Conservation (phyloP, 306 rosid genomes). For the Trifolium pratense region DNA sequence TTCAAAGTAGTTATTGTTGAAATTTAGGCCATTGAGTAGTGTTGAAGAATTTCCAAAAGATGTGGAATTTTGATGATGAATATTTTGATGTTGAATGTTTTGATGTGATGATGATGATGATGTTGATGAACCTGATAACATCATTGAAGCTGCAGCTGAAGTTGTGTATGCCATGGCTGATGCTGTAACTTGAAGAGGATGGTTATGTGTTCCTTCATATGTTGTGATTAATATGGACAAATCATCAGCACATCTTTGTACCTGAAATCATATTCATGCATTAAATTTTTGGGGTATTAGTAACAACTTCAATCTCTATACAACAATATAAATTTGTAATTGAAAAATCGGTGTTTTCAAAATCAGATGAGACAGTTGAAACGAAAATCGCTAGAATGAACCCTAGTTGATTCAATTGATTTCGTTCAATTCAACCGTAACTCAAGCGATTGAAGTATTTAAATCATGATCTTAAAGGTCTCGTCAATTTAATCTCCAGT, state of each 20-base stretch:
- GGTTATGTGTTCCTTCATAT: slow-evolving; percentile 87
- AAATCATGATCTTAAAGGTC: no score
- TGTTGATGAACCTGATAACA: slow-evolving; percentile 65
- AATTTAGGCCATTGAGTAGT: slow-evolving; percentile 40
- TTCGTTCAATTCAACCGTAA: no score
- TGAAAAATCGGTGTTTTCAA: neutral
- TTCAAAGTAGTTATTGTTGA: slow-evolving; percentile 45
- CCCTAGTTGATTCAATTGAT: no score
- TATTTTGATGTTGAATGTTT: slow-evolving; percentile 58
- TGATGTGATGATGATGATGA: slow-evolving; percentile 49
- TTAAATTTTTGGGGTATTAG: no score
- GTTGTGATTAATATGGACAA: slow-evolving; percentile 81
- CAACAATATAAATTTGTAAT: neutral
- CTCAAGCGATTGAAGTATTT: neutral
- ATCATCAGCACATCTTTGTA: slow-evolving; percentile 82
- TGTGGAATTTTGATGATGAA: slow-evolving; percentile 31
- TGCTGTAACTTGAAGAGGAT: slow-evolving; percentile 81
- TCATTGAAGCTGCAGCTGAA: slow-evolving; percentile 82
- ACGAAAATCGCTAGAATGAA: no score
- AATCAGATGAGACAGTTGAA: neutral
- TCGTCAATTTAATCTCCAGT: no score
- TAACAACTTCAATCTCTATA: neutral
- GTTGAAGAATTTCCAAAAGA: slow-evolving; percentile 31
- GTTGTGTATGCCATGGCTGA: slow-evolving; percentile 88
- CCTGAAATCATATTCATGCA: slow-evolving; percentile 50